A percentile compares a stretch with the other conserved stretches of the same genome.
Evolutionary conservation across 345 rosid genomes (phyloP).

Genomic region (Hibiscus trionum): DNA sequence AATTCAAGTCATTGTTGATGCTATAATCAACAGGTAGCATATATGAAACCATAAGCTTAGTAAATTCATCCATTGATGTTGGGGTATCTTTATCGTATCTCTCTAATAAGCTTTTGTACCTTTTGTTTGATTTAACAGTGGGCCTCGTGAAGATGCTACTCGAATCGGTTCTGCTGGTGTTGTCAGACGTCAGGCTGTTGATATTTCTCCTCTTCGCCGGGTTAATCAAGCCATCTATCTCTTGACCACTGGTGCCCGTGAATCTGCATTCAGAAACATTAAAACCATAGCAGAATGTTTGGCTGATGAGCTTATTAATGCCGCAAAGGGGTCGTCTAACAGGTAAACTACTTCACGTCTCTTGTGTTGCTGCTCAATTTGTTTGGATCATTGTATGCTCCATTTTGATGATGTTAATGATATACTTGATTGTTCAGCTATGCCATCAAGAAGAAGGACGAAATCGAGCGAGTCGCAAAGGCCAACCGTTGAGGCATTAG

Average conservation of each 20-base stretch:
- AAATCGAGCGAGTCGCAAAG: conserved; percentile 39
- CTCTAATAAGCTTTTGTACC: background rate
- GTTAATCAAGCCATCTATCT: background rate
- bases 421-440: conserved; percentile 29
- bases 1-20: conserved; percentile 37
- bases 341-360: conserved; percentile 28
- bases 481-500: conserved; percentile 51
- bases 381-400: background rate
- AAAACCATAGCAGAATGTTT: conserved; percentile 95
- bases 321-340: conserved; percentile 54
- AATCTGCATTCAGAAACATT: conserved; percentile 81
- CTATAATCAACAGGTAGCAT: conserved; percentile 72
- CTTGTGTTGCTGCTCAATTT: background rate
- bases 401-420: background rate
- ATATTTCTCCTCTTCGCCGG: background rate
- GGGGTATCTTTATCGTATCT: background rate
- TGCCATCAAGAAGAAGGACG: conserved; percentile 96
- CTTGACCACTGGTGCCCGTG: conserved; percentile 57
- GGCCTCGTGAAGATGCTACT: background rate
- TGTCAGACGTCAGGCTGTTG: background rate
- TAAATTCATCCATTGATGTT: background rate
- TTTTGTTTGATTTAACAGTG: conserved; percentile 20
- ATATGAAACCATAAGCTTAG: background rate
- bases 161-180: background rate
- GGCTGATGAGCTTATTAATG: conserved; percentile 77